A percentile compares a stretch with the other conserved stretches of the same genome.
These are phyloP conservation scores for Aspergillus homomorphus DNA, from an alignment of 495 filamentous ascomycete species.

Conservation along the genomic window DNA sequence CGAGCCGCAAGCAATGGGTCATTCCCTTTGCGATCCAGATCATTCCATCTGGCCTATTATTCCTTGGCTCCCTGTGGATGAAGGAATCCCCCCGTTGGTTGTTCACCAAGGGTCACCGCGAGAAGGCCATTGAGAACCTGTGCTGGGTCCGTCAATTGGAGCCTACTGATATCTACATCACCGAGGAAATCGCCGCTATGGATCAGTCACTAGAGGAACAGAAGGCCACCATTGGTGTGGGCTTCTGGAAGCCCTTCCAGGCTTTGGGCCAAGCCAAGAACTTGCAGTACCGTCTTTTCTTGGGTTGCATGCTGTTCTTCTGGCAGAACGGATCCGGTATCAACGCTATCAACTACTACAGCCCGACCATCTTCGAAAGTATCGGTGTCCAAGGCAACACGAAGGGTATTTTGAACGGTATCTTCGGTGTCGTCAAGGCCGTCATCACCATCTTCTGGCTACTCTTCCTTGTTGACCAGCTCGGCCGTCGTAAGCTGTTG, in stretches of 20 bases:
- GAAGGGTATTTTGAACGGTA: constrained; percentile 44
- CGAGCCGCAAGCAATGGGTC: constrained; percentile 48
- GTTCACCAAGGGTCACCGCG: constrained; percentile 43
- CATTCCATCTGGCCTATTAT: constrained; percentile 48
- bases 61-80: constrained; percentile 46
- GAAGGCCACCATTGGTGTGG: constrained; percentile 51
- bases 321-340: constrained; percentile 66
- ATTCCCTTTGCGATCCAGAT: constrained; percentile 57
- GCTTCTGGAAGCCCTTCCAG: constrained; percentile 67
- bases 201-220: constrained; percentile 59
- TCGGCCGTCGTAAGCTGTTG: constrained; percentile 66
- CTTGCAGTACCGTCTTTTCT: constrained; percentile 61
- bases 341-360: constrained; percentile 68
- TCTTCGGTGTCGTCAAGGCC: constrained; percentile 53
- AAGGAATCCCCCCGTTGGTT: constrained; percentile 59
- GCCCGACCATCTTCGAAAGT: constrained; percentile 54
- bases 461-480: constrained; percentile 65
- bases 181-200: constrained; percentile 62
- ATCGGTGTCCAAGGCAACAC: constrained; percentile 50
- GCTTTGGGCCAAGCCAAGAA: constrained; percentile 43
- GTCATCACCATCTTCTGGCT: constrained; percentile 60
- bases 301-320: constrained; percentile 64
- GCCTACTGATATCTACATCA: constrained; percentile 58
- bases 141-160: constrained; percentile 62
- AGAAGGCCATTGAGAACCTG: constrained; percentile 56